Evolutionary conservation across 179 eudicot species (phyloP), one percentile per base, ranked within the genome.

Genomic region (Patellifolia procumbens): DNA sequence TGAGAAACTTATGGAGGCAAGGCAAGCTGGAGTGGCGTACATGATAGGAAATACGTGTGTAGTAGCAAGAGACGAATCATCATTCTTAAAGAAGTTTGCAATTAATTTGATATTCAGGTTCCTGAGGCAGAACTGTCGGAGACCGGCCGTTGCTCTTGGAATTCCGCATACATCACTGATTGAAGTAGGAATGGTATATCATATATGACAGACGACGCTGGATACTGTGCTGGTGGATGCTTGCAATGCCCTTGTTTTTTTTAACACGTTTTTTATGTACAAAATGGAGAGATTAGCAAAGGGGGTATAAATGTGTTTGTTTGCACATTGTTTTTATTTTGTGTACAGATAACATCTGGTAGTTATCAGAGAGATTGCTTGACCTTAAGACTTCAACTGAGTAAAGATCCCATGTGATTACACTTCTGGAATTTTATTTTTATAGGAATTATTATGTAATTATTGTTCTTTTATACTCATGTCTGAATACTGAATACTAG

Each of bases 121-220:
- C 45, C 73, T 86, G 5, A 79, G 83, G 68, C 79, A 81, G 53
- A 86, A 86, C 39, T 51, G 81, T 63, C 72, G 87, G 72, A 65
- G 79, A 56, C 82, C 80, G 0, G 78, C 85, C 0, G 61, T 22
- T 65, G 71, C 82, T 1, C 85, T 84, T 2, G 78, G 83, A 5
- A 49, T 86, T 26, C 87, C 89, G n/a, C 87, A 84, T 43, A 56
- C 82, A 15, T 79, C 87, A 0, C 78, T 78, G 64, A 72, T 86
- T 15, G 87, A 86, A 72, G 87, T 86, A 26, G 84, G 89, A 37
- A 82, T 78, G 82, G 80, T 74, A 26, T 86, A 86, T 76, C 74
- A 75, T 29, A 82, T 86, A n/a, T 76, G 70, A 56, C 19, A 11
- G 15, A 35, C 28, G 35, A 5, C 2, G 13, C 15, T 35, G 19